Base-by-base conservation (phyloP, 2,329 filamentous ascomycete species). In the Trichoderma brevicompactum region DNA sequence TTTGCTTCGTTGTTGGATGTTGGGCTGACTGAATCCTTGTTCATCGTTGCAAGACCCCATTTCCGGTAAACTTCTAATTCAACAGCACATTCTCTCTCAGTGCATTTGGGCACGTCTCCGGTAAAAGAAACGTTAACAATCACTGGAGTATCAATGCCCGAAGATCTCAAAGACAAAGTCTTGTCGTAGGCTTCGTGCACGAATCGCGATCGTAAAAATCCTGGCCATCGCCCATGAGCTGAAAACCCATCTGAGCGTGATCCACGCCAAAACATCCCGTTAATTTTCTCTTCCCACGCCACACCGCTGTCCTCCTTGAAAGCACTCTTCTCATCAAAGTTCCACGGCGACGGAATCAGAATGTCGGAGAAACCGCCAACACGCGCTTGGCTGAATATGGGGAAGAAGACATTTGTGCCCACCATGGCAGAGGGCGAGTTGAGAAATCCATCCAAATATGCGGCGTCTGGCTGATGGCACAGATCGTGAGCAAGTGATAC, bases 171-270 rank as follows among this genome's bases (percentile, higher is more conserved):
- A 2, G 48, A n/a, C 8, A 80, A 72, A 3, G 73, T 62, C 69
- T 80, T 72, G 2, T 77, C 71, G 68, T 87, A 82, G 1, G 82
- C 83, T 15, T 77, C 72, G 53, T 85, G 80, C 3, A 91, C 82
- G 71, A 91, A 89, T 1, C 89, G 86, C 70, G 91, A 88, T 2
- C 89, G 83, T 66, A 91, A 87, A 71, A 90, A 91, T 0, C 85
- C 83, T 9, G 78, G 82, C 89, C 89, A 92, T 23, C 53, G 52
- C 7, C 67, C 66, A 54, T 69, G 61, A 5, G 66, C 66, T 2
- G 71, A 68, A 49, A 68, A 70, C 67, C 85, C 90, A 28, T 81
- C 70, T 74, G 80, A 88, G 86, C 12, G 82, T 80, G 87, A 83
- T 8, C 84, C 85, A 2, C 85, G 81, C 85, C 85, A 87, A 66